phyloP scores from a whole-genome alignment of 441 rosid species.

The Populus hybrid region DNA sequence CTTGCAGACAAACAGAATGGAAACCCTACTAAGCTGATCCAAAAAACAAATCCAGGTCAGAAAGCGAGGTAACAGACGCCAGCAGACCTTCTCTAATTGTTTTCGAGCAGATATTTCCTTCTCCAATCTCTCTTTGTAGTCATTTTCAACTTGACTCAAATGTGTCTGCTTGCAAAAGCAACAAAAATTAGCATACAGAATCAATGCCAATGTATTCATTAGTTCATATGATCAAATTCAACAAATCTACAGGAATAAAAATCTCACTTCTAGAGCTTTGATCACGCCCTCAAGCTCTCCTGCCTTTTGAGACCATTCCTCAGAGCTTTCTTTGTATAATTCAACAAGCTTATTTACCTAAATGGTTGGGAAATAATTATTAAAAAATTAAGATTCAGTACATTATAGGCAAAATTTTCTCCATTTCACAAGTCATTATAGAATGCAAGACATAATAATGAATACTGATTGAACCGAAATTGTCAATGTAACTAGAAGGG shows the following conservation, averaged over 20 bases:
- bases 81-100: slow-evolving; percentile 67
- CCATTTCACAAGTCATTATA: not conserved
- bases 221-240: slow-evolving; percentile 8
- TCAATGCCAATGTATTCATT: slow-evolving; percentile 5
- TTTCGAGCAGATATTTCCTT: slow-evolving; percentile 60
- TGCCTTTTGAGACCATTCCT: slow-evolving; percentile 92
- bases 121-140: slow-evolving; percentile 70
- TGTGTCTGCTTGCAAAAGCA: slow-evolving; percentile 49
- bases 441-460: not conserved
- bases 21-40: not conserved
- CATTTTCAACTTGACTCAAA: slow-evolving; percentile 66
- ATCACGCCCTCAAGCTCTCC: slow-evolving; percentile 97
- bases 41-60: not conserved
- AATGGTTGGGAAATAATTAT: slow-evolving; percentile 1
- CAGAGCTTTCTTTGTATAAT: slow-evolving; percentile 84
- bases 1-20: not conserved
- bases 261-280: slow-evolving; percentile 84
- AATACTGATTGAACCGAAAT: not conserved
- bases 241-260: not conserved
- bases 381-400: not conserved
- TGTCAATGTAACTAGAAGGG: not conserved
- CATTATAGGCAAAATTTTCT: not conserved
- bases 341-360: slow-evolving; percentile 90
- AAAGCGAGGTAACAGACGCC: slow-evolving; percentile 6
- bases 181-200: slow-evolving; percentile 25